These are phyloP conservation scores for Dictyophora rubrovolvata DNA, from an alignment of 768 basidiomycete species.

Conservation along the genomic window DNA sequence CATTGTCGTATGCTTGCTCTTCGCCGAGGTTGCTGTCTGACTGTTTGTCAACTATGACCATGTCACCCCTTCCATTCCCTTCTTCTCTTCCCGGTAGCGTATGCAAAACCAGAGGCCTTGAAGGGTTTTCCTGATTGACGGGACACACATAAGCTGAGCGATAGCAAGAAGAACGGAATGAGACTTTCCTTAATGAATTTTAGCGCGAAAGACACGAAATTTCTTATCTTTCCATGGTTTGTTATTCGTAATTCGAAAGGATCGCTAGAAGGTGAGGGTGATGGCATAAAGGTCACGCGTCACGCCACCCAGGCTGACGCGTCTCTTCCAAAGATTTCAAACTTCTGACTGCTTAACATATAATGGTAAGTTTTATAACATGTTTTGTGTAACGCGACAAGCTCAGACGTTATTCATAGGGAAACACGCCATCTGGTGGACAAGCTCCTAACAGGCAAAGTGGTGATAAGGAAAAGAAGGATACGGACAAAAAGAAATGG, in stretches of 20 bases:
- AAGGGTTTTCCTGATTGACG: constrained; percentile 34
- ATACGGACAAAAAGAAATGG: constrained; percentile 85
- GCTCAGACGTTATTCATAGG: constrained; percentile 31
- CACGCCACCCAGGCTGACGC: too few relatives aligned
- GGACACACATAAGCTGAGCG: background rate
- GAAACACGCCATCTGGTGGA: constrained; percentile 63
- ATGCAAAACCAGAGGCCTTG: constrained; percentile 44
- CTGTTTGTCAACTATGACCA: constrained; percentile 1
- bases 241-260: constrained; percentile 42
- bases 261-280: background rate
- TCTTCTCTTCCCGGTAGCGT: constrained; percentile 36
- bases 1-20: background rate
- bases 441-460: constrained; percentile 26
- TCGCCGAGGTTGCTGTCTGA: background rate
- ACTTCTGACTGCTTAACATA: too few relatives aligned
- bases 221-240: constrained; percentile 41
- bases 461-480: constrained; percentile 41
- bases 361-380: background rate
- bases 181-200: constrained; percentile 39
- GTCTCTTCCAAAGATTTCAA: too few relatives aligned
- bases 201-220: constrained; percentile 44
- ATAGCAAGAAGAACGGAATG: background rate
- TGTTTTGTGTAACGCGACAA: background rate
- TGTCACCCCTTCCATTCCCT: background rate
- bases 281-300: background rate